phyloP scores from a whole-genome alignment of 306 rosid species.

The Cucumis melo region DNA sequence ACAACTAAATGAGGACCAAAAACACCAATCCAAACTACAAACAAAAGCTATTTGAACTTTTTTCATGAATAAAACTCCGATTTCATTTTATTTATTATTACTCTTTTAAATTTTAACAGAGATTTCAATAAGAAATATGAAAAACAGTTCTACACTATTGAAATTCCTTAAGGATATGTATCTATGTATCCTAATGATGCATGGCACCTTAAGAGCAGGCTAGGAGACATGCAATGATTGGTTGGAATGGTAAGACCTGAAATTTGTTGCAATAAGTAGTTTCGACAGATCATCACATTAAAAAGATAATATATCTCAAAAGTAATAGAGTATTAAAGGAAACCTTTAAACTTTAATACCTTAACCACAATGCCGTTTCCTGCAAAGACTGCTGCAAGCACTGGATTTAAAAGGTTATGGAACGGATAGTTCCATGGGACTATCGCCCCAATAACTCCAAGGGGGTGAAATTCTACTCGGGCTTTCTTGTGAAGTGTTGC shows the following conservation, averaged over 20 bases:
- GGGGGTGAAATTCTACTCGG: constrained; percentile 83
- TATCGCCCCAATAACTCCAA: constrained; percentile 88
- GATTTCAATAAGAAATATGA: not conserved
- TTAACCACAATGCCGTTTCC: constrained; percentile 82
- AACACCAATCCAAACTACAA: no score
- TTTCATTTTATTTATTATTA: no score
- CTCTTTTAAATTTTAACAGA: no score
- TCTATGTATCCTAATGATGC: not conserved
- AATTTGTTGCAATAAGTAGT: not conserved
- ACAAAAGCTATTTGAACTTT: not conserved
- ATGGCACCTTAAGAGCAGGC: constrained; percentile 2
- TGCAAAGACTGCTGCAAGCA: constrained; percentile 81
- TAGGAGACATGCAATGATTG: not conserved
- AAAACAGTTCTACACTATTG: not conserved
- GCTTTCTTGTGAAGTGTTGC: constrained; percentile 81
- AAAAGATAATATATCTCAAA: constrained; percentile 2
- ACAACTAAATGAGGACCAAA: no score
- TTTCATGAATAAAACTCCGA: not conserved
- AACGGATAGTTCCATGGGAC: constrained; percentile 94
- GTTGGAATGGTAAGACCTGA: not conserved
- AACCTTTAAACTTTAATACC: constrained; percentile 30
- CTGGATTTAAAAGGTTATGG: constrained; percentile 85
- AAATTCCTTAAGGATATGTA: not conserved
- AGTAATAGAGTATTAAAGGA: constrained; percentile 1
- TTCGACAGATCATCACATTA: constrained; percentile 1